Conservation (phyloP, 78 protist genomes). For the Thecamonas trahens region DNA sequence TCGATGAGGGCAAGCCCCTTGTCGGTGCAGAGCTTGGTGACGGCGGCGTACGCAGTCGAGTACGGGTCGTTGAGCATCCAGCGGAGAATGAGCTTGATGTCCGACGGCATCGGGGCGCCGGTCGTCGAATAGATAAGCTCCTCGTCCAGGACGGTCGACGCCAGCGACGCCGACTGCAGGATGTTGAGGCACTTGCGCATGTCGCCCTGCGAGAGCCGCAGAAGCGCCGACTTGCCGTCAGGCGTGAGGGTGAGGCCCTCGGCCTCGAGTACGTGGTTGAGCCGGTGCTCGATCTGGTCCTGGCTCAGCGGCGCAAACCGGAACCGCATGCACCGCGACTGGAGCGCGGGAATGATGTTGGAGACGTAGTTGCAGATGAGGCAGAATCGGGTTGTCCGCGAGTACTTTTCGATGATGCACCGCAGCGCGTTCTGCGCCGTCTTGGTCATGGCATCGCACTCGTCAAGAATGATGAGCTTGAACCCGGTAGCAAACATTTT, state of each 20-base stretch:
- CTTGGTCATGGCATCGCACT: constrained; percentile 89
- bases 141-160: constrained; percentile 14
- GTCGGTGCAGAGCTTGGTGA: background rate
- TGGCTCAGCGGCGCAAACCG: constrained; percentile 80
- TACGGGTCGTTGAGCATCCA: constrained; percentile 26
- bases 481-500: constrained; percentile 57
- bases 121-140: constrained; percentile 39
- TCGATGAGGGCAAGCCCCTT: constrained; percentile 37
- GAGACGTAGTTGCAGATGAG: constrained; percentile 88
- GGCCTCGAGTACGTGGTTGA: constrained; percentile 19
- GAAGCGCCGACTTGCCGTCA: constrained; percentile 61
- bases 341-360: constrained; percentile 85
- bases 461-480: constrained; percentile 89
- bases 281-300: constrained; percentile 30
- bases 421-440: constrained; percentile 90
- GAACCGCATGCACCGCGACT: constrained; percentile 88
- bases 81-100: constrained; percentile 13
- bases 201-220: constrained; percentile 86
- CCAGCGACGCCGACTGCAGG: constrained; percentile 27
- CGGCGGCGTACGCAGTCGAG: background rate
- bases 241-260: constrained; percentile 24
- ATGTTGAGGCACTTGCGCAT: constrained; percentile 75
- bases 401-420: constrained; percentile 78
- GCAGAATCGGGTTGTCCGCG: constrained; percentile 78
- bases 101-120: constrained; percentile 55